These are phyloP conservation scores for Colletotrichum agaves DNA, from an alignment of 2,329 filamentous ascomycete species.

Conservation along the genomic window DNA sequence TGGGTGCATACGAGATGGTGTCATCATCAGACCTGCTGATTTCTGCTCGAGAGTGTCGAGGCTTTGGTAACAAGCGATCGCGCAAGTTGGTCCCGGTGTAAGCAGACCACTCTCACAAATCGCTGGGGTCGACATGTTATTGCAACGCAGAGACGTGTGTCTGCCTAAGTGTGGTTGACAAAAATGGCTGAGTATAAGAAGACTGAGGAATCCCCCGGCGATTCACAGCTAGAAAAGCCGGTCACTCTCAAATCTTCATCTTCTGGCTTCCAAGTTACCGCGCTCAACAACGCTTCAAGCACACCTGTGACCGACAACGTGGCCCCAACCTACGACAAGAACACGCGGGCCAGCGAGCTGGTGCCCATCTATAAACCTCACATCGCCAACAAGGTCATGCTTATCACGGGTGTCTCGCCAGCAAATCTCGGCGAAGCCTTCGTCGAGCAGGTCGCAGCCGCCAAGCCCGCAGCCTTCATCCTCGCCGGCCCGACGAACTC, in stretches of 20 bases:
- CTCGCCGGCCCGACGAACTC: slow-evolving; percentile 55
- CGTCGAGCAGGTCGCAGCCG: slow-evolving; percentile 48
- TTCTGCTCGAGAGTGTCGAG: too few relatives aligned
- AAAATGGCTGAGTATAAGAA: too few relatives aligned
- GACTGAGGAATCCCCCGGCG: too few relatives aligned
- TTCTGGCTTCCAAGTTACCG: background rate
- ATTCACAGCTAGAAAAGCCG: too few relatives aligned
- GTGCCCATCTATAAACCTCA: slow-evolving; percentile 43
- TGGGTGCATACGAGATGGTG: too few relatives aligned
- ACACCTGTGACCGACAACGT: background rate
- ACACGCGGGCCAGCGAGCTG: slow-evolving; percentile 43
- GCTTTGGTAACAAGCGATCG: too few relatives aligned
- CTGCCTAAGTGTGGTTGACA: too few relatives aligned
- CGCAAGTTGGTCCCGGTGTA: too few relatives aligned
- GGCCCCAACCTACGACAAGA: slow-evolving; percentile 11
- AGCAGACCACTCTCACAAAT: too few relatives aligned
- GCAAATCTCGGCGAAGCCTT: slow-evolving; percentile 52
- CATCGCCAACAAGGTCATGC: slow-evolving; percentile 51
- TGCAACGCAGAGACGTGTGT: too few relatives aligned
- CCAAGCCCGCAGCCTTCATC: slow-evolving; percentile 54
- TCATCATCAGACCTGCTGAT: too few relatives aligned
- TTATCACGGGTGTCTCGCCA: slow-evolving; percentile 55
- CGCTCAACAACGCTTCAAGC: background rate
- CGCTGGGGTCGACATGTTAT: too few relatives aligned
- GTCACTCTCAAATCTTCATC: background rate